Percentiles rank a stretch among this genome's conserved stretches.
Evolutionary conservation across 352 stramenopile species (phyloP).

Genomic region (Phytophthora constricta): DNA sequence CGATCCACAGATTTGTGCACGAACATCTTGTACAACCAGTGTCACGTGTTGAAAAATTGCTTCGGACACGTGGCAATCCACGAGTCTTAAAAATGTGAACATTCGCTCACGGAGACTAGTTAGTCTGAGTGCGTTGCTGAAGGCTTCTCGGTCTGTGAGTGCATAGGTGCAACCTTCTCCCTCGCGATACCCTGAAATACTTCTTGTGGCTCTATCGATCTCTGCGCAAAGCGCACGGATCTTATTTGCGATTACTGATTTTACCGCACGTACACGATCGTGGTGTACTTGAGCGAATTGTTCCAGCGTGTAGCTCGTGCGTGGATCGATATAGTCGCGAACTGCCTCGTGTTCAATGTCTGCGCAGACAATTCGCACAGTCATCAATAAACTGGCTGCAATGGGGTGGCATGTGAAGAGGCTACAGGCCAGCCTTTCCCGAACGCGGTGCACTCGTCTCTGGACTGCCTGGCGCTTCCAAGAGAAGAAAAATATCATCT

Average conservation of each 20-base stretch:
- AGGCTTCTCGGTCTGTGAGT: conserved; percentile 23
- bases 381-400: conserved; percentile 41
- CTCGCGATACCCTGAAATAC: conserved; percentile 21
- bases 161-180: conserved; percentile 15
- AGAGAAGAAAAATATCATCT: conserved; percentile 78
- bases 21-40: conserved; percentile 38
- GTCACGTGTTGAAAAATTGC: conserved; percentile 50
- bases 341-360: conserved; percentile 29
- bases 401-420: conserved; percentile 60
- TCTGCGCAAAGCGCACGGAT: conserved; percentile 28
- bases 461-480: conserved; percentile 69
- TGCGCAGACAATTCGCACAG: conserved; percentile 29
- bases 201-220: conserved; percentile 26
- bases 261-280: conserved; percentile 20
- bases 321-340: conserved; percentile 10
- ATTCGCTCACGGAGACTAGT: conserved; percentile 55
- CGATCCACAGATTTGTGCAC: conserved; percentile 43
- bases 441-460: conserved; percentile 46
- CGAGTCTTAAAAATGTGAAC: conserved; percentile 61
- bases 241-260: conserved; percentile 19
- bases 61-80: conserved; percentile 52
- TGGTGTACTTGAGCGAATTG: conserved; percentile 19
- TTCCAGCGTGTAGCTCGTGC: conserved; percentile 31
- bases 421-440: conserved; percentile 45
- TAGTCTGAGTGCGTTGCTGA: conserved; percentile 34